These are phyloP conservation scores for Cyanidioschyzon merolae DNA, from an alignment of 23 red algal genomes.

Conservation along the genomic window DNA sequence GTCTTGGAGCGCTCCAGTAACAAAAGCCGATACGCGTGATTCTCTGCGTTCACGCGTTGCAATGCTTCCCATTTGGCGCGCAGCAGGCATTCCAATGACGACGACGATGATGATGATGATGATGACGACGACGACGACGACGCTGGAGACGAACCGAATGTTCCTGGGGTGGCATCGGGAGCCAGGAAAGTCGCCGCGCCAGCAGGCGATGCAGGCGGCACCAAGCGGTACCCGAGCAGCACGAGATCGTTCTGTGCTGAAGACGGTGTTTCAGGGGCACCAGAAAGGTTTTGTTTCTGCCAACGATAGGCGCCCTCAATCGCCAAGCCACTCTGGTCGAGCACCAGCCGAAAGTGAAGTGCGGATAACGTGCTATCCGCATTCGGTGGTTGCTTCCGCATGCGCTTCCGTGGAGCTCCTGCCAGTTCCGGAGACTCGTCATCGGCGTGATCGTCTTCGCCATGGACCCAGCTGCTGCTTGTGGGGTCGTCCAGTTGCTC, in stretches of 20 bases:
- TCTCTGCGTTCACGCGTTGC: not conserved
- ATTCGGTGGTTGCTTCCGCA: not conserved
- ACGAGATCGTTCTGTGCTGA: not conserved
- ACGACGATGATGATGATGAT: too few relatives aligned
- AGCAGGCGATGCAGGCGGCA: not conserved
- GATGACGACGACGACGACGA: too few relatives aligned
- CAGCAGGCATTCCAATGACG: not conserved
- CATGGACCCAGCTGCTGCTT: too few relatives aligned
- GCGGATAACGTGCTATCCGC: not conserved
- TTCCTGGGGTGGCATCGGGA: too few relatives aligned
- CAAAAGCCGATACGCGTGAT: not conserved
- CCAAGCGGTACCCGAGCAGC: not conserved
- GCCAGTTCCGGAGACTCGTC: not conserved
- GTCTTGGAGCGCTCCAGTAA: not conserved
- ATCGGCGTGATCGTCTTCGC: not conserved
- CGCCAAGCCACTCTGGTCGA: constrained; percentile 4
- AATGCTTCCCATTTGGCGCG: not conserved
- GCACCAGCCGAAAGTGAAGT: not conserved
- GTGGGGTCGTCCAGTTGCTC: too few relatives aligned
- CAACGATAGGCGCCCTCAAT: not conserved
- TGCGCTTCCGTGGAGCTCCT: not conserved
- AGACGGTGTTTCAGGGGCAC: not conserved
- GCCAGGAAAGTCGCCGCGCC: too few relatives aligned
- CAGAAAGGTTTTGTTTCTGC: not conserved
- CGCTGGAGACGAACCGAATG: too few relatives aligned